Evolutionary conservation across 768 basidiomycete species (phyloP).

Genomic region (Termitomyces sp.): DNA sequence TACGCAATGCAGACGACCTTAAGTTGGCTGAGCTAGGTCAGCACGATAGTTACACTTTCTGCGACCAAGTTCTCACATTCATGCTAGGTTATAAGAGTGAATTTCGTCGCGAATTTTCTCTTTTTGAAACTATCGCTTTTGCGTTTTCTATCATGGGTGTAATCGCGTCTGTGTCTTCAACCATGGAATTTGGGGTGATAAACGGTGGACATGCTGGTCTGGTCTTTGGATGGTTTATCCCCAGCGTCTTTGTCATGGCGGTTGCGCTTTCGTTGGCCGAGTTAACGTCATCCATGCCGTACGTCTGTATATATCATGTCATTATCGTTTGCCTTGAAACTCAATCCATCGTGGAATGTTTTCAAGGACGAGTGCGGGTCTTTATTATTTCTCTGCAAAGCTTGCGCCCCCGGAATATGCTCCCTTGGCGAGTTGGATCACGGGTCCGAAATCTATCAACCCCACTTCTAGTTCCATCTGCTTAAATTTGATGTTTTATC

Average conservation of each 20-base stretch:
- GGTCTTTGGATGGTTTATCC: constrained; percentile 77
- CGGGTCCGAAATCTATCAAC: constrained; percentile 23
- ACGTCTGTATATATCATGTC: constrained; percentile 21
- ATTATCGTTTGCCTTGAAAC: background rate
- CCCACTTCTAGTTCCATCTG: background rate
- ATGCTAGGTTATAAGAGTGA: background rate
- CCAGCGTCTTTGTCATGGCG: constrained; percentile 61
- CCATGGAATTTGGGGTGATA: constrained; percentile 57
- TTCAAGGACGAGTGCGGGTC: constrained; percentile 67
- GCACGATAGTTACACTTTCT: background rate
- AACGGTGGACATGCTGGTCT: constrained; percentile 76
- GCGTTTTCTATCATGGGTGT: constrained; percentile 74
- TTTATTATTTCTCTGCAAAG: constrained; percentile 79
- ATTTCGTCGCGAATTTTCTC: constrained; percentile 2
- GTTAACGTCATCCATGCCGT: constrained; percentile 75
- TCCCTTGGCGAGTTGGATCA: constrained; percentile 64
- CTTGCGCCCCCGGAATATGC: constrained; percentile 61
- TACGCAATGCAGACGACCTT: background rate
- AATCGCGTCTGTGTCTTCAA: constrained; percentile 65
- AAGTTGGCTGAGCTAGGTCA: background rate
- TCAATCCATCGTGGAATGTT: background rate
- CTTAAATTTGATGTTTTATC: background rate
- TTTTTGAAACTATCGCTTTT: constrained; percentile 36
- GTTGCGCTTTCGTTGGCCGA: constrained; percentile 75
- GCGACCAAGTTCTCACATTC: background rate